Evolutionary conservation across 768 basidiomycete species (phyloP).

Genomic region (Termitomyces sp.): DNA sequence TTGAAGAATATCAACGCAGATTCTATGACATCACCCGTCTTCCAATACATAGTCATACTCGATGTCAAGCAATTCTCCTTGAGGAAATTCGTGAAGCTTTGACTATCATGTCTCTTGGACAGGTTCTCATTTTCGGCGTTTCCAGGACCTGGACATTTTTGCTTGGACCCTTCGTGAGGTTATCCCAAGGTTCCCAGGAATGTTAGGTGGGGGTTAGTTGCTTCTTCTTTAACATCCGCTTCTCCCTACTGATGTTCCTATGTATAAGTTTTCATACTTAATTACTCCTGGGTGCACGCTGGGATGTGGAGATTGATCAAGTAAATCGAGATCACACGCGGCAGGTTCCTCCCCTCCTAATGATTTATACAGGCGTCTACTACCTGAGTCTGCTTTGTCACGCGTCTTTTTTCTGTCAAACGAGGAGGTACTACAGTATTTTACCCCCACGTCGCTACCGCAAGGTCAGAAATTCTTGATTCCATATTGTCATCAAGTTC

Average conservation of each 20-base stretch:
- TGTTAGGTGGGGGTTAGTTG: conserved; percentile 64
- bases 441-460: conserved; percentile 49
- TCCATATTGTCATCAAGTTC: neutral
- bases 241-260: conserved; percentile 5
- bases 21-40: conserved; percentile 27
- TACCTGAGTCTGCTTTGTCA: conserved; percentile 55
- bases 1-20: conserved; percentile 43
- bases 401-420: conserved; percentile 63
- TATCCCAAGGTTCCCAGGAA: conserved; percentile 67
- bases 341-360: conserved; percentile 4
- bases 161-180: conserved; percentile 63
- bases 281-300: conserved; percentile 71
- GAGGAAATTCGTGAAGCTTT: conserved; percentile 43
- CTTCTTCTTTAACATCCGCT: neutral
- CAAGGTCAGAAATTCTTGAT: conserved; percentile 35
- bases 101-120: neutral
- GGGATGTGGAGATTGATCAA: conserved; percentile 63
- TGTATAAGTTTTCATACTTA: conserved; percentile 57
- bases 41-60: conserved; percentile 67
- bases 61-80: conserved; percentile 56
- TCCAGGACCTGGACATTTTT: conserved; percentile 55
- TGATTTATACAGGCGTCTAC: conserved; percentile 41
- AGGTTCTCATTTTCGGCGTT: conserved; percentile 9
- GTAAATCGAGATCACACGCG: conserved; percentile 32
- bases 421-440: conserved; percentile 49